phyloP scores from a whole-genome alignment of 164 flowering plant species.

The Liquidambar formosana region DNA sequence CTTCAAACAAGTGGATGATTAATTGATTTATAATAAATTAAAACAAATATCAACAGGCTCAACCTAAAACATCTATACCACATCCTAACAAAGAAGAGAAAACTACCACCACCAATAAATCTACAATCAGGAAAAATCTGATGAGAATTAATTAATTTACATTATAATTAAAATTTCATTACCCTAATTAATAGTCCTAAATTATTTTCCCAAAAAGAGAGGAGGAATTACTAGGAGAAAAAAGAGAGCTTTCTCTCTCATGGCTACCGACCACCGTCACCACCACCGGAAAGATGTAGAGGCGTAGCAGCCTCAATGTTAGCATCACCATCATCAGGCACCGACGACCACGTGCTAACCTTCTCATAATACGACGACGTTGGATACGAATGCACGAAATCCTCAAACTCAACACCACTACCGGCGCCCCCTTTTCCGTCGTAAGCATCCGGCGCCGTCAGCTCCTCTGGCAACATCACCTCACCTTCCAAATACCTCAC shows the following conservation, averaged over 20 bases:
- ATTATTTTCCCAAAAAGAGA: no score
- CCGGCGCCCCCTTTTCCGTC: constrained; percentile 16
- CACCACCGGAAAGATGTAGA: constrained; percentile 21
- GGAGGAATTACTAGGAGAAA: no score
- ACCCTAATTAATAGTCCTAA: no score
- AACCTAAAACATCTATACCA: no score
- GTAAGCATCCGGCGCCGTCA: constrained; percentile 24
- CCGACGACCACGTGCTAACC: constrained; percentile 20
- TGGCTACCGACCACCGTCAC: constrained; percentile 15
- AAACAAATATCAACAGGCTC: no score
- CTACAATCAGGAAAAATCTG: neutral
- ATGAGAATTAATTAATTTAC: neutral
- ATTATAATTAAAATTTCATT: no score
- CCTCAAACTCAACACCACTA: constrained; percentile 23
- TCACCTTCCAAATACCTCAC: constrained; percentile 66
- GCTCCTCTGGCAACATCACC: constrained; percentile 32
- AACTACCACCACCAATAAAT: neutral
- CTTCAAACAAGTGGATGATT: no score
- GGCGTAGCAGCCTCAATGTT: constrained; percentile 27
- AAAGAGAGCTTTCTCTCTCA: no score
- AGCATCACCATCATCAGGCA: constrained; percentile 12
- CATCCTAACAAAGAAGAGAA: no score
- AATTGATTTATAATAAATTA: no score
- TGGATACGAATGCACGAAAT: constrained; percentile 36
- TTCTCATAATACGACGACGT: constrained; percentile 24